phyloP scores from a whole-genome alignment of 2,329 filamentous ascomycete genomes.

The Aspergillus latus region DNA sequence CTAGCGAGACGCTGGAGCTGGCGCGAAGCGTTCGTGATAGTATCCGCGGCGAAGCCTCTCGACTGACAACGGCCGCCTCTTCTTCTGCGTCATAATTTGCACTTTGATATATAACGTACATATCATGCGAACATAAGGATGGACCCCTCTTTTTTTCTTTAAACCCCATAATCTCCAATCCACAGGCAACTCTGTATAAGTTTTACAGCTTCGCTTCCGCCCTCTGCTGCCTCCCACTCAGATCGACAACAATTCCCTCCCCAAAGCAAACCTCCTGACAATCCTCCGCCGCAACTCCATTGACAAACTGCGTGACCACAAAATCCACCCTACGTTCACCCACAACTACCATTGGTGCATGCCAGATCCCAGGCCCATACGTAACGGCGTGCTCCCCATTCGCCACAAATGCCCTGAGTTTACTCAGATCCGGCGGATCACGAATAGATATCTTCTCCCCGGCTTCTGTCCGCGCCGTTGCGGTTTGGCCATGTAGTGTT shows the following conservation, averaged over 20 bases:
- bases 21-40: slow-evolving; percentile 60
- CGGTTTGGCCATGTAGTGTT: slow-evolving; percentile 54
- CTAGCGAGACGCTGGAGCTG: slow-evolving; percentile 67
- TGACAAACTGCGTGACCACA: slow-evolving; percentile 84
- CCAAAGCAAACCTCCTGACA: slow-evolving; percentile 72
- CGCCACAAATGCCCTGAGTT: slow-evolving; percentile 75
- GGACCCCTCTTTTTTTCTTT: not conserved
- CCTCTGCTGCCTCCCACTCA: slow-evolving; percentile 13
- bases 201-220: not conserved
- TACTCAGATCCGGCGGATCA: slow-evolving; percentile 67
- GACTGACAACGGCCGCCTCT: not conserved
- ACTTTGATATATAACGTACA: not conserved
- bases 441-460: slow-evolving; percentile 36
- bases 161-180: not conserved
- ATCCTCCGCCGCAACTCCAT: slow-evolving; percentile 78
- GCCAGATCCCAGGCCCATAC: slow-evolving; percentile 89
- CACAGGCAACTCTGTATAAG: not conserved
- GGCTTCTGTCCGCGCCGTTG: slow-evolving; percentile 32
- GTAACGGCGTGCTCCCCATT: slow-evolving; percentile 79
- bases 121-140: not conserved
- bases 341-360: slow-evolving; percentile 92
- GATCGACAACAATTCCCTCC: slow-evolving; percentile 39
- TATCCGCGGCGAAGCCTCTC: slow-evolving; percentile 15
- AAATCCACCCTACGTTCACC: slow-evolving; percentile 74
- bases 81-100: not conserved